phyloP scores from a whole-genome alignment of 306 rosid species.

The Vicia villosa region DNA sequence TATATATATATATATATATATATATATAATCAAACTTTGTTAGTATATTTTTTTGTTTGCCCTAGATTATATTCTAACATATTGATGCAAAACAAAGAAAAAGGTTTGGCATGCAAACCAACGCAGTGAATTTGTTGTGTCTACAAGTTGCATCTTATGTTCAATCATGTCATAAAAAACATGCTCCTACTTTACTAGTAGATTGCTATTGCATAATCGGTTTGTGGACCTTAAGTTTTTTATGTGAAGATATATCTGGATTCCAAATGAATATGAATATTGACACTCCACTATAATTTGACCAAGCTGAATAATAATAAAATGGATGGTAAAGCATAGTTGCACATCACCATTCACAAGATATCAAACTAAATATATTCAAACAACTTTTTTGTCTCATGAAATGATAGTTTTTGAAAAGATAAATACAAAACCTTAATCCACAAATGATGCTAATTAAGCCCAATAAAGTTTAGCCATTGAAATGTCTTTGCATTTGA shows the following conservation, averaged over 20 bases:
- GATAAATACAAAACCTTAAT: constrained; percentile 10
- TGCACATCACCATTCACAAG: constrained; percentile 3
- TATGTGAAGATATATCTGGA: constrained; percentile 14
- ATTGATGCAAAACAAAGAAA: background rate
- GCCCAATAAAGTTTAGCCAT: too few species aligned
- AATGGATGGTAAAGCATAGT: background rate
- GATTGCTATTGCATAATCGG: constrained; percentile 5
- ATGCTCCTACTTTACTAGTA: constrained; percentile 11
- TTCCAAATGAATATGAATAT: constrained; percentile 16
- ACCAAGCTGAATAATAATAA: background rate
- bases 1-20: too few species aligned
- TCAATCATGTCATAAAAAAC: background rate
- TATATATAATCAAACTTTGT: too few species aligned
- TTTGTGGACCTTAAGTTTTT: constrained; percentile 13
- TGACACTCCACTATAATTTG: constrained; percentile 13
- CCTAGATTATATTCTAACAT: too few species aligned
- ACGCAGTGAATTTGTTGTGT: background rate
- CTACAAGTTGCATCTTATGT: constrained; percentile 20
- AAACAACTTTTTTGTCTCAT: background rate
- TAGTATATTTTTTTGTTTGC: too few species aligned
- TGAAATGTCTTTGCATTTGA: too few species aligned
- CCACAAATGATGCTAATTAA: constrained; percentile 8
- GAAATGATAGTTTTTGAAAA: background rate
- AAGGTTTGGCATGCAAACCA: background rate
- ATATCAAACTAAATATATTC: constrained; percentile 7